These are phyloP conservation scores for Zymoseptoria tritici DNA, from an alignment of 2,329 filamentous ascomycete genomes.

Conservation along the genomic window DNA sequence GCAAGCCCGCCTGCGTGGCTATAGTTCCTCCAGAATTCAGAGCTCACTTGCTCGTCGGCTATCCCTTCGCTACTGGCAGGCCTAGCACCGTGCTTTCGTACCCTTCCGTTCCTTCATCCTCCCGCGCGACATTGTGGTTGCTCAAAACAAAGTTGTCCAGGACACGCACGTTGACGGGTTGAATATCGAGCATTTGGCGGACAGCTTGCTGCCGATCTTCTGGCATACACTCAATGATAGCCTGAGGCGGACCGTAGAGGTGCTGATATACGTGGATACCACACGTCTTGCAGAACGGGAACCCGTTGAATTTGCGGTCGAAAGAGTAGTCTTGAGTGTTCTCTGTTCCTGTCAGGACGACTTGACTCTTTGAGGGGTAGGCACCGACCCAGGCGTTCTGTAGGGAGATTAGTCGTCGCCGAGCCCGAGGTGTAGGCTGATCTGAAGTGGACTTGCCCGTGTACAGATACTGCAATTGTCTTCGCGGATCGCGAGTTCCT, in stretches of 20 bases:
- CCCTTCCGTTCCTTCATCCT: constrained; percentile 1
- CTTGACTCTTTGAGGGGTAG: background rate
- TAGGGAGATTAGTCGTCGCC: background rate
- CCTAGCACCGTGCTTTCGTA: constrained; percentile 1
- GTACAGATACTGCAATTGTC: constrained; percentile 5
- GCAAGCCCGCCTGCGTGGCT: too few relatives aligned
- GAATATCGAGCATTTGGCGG: constrained; percentile 1
- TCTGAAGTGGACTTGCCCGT: background rate
- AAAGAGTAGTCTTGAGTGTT: constrained; percentile 3
- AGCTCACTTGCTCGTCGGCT: background rate
- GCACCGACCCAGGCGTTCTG: background rate
- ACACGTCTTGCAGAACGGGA: constrained; percentile 2
- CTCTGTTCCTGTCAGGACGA: background rate
- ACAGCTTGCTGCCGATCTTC: background rate
- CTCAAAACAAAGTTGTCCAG: background rate
- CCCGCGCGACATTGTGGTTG: background rate
- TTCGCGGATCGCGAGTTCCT: constrained; percentile 2
- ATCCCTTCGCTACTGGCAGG: background rate
- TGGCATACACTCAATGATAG: background rate
- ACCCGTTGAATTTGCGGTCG: constrained; percentile 1
- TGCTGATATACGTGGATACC: constrained; percentile 2
- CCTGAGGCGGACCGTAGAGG: background rate
- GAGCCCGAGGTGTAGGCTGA: background rate
- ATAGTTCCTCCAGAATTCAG: too few relatives aligned
- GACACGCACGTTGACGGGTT: background rate